Base-by-base conservation (phyloP, 768 basidiomycete species). In the Tricholoma terreum region DNA sequence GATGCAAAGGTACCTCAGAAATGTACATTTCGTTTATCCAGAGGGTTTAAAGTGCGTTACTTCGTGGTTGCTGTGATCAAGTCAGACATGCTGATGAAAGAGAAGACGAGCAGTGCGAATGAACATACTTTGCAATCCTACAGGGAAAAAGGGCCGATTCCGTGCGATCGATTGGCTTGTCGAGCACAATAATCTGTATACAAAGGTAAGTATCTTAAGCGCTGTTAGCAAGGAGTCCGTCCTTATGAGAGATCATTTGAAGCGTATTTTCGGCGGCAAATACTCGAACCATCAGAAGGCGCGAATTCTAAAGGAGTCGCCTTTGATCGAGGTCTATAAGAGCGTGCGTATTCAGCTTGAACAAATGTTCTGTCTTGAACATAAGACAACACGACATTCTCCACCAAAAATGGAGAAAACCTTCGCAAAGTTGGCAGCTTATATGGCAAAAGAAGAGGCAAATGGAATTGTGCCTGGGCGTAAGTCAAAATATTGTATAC, bases 161-260 rank as follows among this genome's bases (percentile, higher is more conserved):
- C 59, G 68, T 1, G 69, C 64, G 0, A 62, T 77, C 2, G 77
- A 80, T 50, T 80, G 76, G 77, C 51, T 70, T 7, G 62, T 76
- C 1, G 76, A 81, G 56, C 63, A 72, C 2, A 72, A 77, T 30
- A 80, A 80, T 55, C 66, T 78, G 1, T 77, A 71, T n/a, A 77
- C 68, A 5, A 80, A 79, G 65, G 76, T 76, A 17, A 57, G 67
- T 50, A 42, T 31, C 46, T 17, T 19, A 12, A 30, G 15, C 34
- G 10, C 19, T 4, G 6, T 38, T 3, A 15, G 11, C 10, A 24
- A 42, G 17, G 17, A 15, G 21, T 50, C 14, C 27, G 27, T 8
- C 49, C 49, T 50, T 50, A 31, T 33, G 4, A 50, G 27, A 35
- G 33, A 50, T 27, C 24, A 27, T 35, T 52, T 6, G 33, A 49